Base-by-base conservation (phyloP, 441 rosid species). In the Gossypium laxum region DNA sequence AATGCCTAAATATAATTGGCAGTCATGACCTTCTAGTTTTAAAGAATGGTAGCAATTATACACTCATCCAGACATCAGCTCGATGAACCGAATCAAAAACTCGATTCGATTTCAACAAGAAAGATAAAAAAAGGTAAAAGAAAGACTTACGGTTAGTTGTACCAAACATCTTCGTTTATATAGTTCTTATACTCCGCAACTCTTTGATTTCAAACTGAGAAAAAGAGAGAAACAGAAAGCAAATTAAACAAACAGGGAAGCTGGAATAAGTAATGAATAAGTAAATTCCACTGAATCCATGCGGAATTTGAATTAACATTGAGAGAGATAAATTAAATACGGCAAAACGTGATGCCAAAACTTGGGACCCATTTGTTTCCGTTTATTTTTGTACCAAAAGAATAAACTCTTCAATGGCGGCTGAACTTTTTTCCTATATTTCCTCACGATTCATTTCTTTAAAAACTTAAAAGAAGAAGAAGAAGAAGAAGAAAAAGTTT, bases 111-210 rank as follows among this genome's bases (percentile, higher is more conserved):
- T 67, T 50, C 71, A 12, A 50, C 26, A 58, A 50, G 45, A 67
- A 28, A 34, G 43, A 19, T 17, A 1, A 18, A 51, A 21, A 12
- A 4, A 8, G 51, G 3, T 52, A 78, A 18, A 4, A 5, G 47
- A 76, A 57, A 67, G 70, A 75, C 94, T 82, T 77, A 89, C 97
- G 82, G 62, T 71, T 85, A 28, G 83, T 77, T 3, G 90, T 76
- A 56, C 90, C 90, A 22, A 89, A 91, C 97, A 91, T 89, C 77
- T 70, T 88, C 15, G 63, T 77, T 58, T 76, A 59, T 28, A 52
- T 28, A 47, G 58, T 34, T 75, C 64, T 50, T 48, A 58, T 8
- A 71, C 75, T 67, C 77, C 30, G n/a, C 22, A 59, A 63, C 45
- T 15, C 70, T 56, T 65, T 63, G 67, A 57, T 69, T 67, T 56